Base-by-base conservation (phyloP, 2,329 filamentous ascomycete species). In the Fusarium sp. region DNA sequence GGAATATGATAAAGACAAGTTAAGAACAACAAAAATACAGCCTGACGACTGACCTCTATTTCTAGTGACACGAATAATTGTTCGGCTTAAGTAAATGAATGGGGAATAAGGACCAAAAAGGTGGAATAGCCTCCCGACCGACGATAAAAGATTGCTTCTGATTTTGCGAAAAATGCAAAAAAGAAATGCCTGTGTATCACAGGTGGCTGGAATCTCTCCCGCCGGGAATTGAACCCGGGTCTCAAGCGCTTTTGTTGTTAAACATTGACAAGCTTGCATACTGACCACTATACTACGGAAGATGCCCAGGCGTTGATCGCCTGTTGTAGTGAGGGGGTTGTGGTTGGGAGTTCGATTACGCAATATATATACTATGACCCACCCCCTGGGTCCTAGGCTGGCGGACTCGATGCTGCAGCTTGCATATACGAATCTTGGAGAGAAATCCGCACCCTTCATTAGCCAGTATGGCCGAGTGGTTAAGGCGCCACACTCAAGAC, bases 251-350 rank as follows among this genome's bases (percentile, higher is more conserved):
- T n/a, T n/a, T n/a, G n/a, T n/a, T n/a, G n/a, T n/a, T n/a, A n/a
- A n/a, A n/a, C n/a, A n/a, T n/a, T 59, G 55, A 59, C 55, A 59
- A 59, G 54, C 54, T 58, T 50, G 54, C 54, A 58, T 58, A 58
- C 54, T 58, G 54, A 58, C 54, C 54, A 58, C 55, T 58, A 58
- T 58, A 58, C 55, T 58, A 58, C 55, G 55, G 55, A 58, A 58
- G 55, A 58, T 58, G 55, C 6, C 15, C 55, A 58, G 27, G 44
- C 36, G 55, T 58, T 51, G 55, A 41, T 18, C 55, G 27, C 55
- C 55, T 43, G 55, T 23, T 58, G 55, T 58, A 58, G 55, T 51
- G 44, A 15, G 37, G 54, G 54, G 36, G 15, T 8, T 46, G 31
- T 51, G 55, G 28, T 11, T 11, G 13, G 15, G 12, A 34, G 6